phyloP scores from a whole-genome alignment of 2,329 filamentous ascomycete genomes.

The Neocatenulostroma microsporum region DNA sequence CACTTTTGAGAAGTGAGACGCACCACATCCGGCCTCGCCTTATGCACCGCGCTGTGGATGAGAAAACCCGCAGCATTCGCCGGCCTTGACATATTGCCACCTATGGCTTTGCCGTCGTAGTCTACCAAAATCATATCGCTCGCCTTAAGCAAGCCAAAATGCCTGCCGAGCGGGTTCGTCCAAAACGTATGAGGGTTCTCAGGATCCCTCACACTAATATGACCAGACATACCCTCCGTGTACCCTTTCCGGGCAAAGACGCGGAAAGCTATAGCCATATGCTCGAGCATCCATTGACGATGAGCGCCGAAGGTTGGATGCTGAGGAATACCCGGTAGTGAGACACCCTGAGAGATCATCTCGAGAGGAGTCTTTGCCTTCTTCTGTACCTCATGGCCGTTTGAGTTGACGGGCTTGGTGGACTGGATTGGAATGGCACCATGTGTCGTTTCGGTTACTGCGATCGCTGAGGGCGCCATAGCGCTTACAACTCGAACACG shows the following conservation, averaged over 20 bases:
- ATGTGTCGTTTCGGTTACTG: no score
- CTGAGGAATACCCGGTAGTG: constrained; percentile 48
- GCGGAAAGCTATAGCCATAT: constrained; percentile 61
- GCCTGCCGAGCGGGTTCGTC: constrained; percentile 59
- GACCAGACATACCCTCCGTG: constrained; percentile 61
- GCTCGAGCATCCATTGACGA: constrained; percentile 55
- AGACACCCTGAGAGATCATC: constrained; percentile 40
- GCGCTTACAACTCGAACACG: no score
- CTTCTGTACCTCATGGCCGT: constrained; percentile 10
- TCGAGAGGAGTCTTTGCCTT: constrained; percentile 28
- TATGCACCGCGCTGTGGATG: constrained; percentile 64
- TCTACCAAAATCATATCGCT: constrained; percentile 62
- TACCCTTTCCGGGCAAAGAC: constrained; percentile 59
- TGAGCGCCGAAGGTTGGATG: constrained; percentile 49
- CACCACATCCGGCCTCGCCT: constrained; percentile 57
- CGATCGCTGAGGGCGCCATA: no score
- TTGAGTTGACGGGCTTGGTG: neutral
- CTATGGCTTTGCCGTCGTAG: constrained; percentile 54
- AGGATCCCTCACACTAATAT: constrained; percentile 61
- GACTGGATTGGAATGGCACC: constrained; percentile 1
- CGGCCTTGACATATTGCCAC: constrained; percentile 53
- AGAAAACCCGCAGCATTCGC: constrained; percentile 61
- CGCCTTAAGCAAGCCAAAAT: constrained; percentile 58
- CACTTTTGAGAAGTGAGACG: neutral
- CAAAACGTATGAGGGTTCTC: constrained; percentile 56